A percentile compares a stretch with the other conserved stretches of the same genome.
Conservation (phyloP, 805 yeast genomes). For the Torulaspora delbrueckii region DNA sequence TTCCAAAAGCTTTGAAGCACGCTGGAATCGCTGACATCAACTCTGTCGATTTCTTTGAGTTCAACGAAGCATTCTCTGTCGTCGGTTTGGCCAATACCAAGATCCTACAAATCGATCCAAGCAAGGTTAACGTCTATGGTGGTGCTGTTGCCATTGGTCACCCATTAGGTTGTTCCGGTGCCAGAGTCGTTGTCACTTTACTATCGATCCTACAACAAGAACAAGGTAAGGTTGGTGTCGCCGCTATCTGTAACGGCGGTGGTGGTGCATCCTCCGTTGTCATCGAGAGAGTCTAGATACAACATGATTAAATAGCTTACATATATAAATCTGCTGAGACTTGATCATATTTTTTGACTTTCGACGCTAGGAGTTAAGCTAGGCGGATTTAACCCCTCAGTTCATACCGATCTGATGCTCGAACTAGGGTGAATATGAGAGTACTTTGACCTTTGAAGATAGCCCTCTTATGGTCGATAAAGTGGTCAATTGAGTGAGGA, state of each 20-base stretch:
- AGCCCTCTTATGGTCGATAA: background rate
- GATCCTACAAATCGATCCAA: slow-evolving; percentile 54
- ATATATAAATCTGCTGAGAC: background rate
- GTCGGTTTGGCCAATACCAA: slow-evolving; percentile 89
- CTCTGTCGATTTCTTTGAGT: slow-evolving; percentile 85
- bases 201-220: slow-evolving; percentile 78
- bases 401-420: background rate
- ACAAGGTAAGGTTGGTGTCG: slow-evolving; percentile 82
- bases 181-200: slow-evolving; percentile 85
- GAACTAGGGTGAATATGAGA: background rate
- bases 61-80: slow-evolving; percentile 96
- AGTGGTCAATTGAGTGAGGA: background rate
- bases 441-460: background rate
- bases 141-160: slow-evolving; percentile 97
- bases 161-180: slow-evolving; percentile 95
- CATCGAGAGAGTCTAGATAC: slow-evolving; percentile 55
- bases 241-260: slow-evolving; percentile 98
- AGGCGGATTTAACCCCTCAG: slow-evolving; percentile 4
- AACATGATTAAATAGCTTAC: background rate
- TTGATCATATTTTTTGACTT: background rate
- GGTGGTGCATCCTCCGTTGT: slow-evolving; percentile 97
- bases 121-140: slow-evolving; percentile 82
- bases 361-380: slow-evolving; percentile 1
- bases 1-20: slow-evolving; percentile 91
- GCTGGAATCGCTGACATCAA: slow-evolving; percentile 56